These are phyloP conservation scores for Pseudotsuga menziesii DNA, from an alignment of 75 land plant species.

Conservation along the genomic window DNA sequence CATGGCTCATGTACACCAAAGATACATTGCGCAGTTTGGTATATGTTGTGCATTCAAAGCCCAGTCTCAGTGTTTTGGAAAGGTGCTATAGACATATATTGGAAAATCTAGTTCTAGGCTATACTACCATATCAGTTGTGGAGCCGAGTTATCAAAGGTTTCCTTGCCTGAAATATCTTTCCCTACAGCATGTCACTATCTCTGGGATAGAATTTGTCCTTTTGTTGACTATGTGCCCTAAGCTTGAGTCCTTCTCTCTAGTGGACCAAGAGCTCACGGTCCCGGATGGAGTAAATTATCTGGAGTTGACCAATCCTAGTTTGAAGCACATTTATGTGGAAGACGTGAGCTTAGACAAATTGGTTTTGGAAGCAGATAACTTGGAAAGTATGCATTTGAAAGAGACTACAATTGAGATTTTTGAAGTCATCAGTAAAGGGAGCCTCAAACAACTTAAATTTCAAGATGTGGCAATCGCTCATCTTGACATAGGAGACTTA, in stretches of 20 bases:
- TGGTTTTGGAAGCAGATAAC: constrained; percentile 64
- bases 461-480: constrained; percentile 60
- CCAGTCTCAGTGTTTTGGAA: constrained; percentile 59
- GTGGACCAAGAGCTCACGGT: constrained; percentile 46
- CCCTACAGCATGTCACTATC: constrained; percentile 50
- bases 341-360: constrained; percentile 57
- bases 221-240: constrained; percentile 61
- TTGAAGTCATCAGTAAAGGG: constrained; percentile 62
- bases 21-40: too few relatives aligned
- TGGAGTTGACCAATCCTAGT: constrained; percentile 54
- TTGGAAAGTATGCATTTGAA: constrained; percentile 54
- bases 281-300: constrained; percentile 45
- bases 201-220: constrained; percentile 67
- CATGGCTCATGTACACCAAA: too few relatives aligned
- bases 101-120: constrained; percentile 47
- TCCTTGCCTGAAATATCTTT: constrained; percentile 46
- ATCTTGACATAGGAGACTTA: constrained; percentile 67
- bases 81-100: constrained; percentile 62
- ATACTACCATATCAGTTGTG: constrained; percentile 46
- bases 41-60: constrained; percentile 49
- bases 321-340: constrained; percentile 52
- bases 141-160: constrained; percentile 71
- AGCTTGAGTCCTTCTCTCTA: constrained; percentile 48
- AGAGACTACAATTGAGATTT: constrained; percentile 56
- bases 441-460: constrained; percentile 49